Base-by-base conservation (phyloP, 768 basidiomycete genomes). In the Rhodotorula sphaerocarpa region DNA sequence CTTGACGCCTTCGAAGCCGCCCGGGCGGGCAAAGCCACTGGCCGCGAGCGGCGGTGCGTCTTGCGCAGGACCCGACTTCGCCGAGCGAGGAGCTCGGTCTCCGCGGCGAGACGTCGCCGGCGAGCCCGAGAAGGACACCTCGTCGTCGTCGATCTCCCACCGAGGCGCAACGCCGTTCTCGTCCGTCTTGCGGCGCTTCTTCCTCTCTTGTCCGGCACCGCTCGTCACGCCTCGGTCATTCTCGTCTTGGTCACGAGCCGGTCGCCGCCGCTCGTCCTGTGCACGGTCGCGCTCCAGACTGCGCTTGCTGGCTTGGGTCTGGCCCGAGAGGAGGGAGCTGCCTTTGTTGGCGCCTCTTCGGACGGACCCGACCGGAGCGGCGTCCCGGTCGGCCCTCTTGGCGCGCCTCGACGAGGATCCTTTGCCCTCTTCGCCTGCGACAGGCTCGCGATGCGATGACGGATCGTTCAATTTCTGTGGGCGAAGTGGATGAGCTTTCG, bases 391-490 rank as follows among this genome's bases (percentile, higher is more conserved):
- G 14, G 28, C 44, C 27, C 25, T 31, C 33, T 61, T 43, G 6
- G 9, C 31, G 20, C 51, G 44, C 52, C 53, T 60, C 10, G 36
- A 34, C 9, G 31, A 27, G 23, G 50, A 30, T 18, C n/a, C n/a
- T n/a, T 45, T 42, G 42, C 14, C 25, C 7, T 3, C 1, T 20
- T n/a, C n/a, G 21, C 23, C 6, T 1, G 42, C 9, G 3, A 18
- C 18, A 20, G 60, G 44, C 2, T n/a, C 25, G 23, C 36, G 57
- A 28, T 63, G 59, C 12, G 64, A 59, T 11, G 56, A 50, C 9
- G 66, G 66, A 57, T 63, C 58, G 50, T 67, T 67, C 28, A 63
- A 44, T 53, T 53, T 65, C 54, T 64, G 41, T n/a, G n/a, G n/a
- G n/a, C 30, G 18, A 5, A 2, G 16, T 16, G 33, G n/a, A 5